Evolutionary conservation across 805 yeast genomes (phyloP).

Genomic region (Clavispora carvajalis): DNA sequence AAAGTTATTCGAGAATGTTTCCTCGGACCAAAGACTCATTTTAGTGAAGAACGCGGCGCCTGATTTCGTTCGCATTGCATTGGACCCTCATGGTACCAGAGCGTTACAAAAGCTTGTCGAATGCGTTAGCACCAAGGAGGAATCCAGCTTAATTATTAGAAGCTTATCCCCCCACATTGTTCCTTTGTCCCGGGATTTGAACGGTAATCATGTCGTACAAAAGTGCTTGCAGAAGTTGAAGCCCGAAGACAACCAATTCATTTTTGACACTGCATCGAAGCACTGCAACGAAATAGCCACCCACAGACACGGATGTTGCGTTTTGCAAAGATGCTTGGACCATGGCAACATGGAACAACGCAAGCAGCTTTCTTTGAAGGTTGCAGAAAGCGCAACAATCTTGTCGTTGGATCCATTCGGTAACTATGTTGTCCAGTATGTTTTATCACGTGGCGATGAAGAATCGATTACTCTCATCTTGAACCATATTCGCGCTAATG

Average conservation of each 20-base stretch:
- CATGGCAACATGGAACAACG: slow-evolving; percentile 74
- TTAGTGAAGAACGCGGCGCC: slow-evolving; percentile 70
- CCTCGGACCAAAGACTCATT: slow-evolving; percentile 60
- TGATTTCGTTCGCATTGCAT: slow-evolving; percentile 71
- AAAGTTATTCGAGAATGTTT: slow-evolving; percentile 75
- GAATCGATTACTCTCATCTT: slow-evolving; percentile 27
- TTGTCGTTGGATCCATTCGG: slow-evolving; percentile 92
- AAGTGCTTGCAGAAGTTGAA: slow-evolving; percentile 74
- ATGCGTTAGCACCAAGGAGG: slow-evolving; percentile 66
- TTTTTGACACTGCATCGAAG: slow-evolving; percentile 75
- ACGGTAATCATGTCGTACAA: slow-evolving; percentile 96
- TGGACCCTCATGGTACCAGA: slow-evolving; percentile 94
- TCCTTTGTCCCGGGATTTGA: slow-evolving; percentile 75
- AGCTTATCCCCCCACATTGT: slow-evolving; percentile 70
- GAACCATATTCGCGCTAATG: slow-evolving; percentile 31
- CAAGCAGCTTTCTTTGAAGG: slow-evolving; percentile 55
- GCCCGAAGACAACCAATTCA: slow-evolving; percentile 73
- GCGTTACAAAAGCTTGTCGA: slow-evolving; percentile 92
- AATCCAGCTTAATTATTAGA: slow-evolving; percentile 56
- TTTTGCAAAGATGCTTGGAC: slow-evolving; percentile 89
- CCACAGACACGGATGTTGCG: slow-evolving; percentile 95
- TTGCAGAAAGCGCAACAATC: slow-evolving; percentile 62
- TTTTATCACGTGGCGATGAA: slow-evolving; percentile 49
- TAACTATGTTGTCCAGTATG: slow-evolving; percentile 94
- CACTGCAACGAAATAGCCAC: slow-evolving; percentile 81